phyloP scores from a whole-genome alignment of 2,329 filamentous ascomycete species.

The Blastomyces parvus region DNA sequence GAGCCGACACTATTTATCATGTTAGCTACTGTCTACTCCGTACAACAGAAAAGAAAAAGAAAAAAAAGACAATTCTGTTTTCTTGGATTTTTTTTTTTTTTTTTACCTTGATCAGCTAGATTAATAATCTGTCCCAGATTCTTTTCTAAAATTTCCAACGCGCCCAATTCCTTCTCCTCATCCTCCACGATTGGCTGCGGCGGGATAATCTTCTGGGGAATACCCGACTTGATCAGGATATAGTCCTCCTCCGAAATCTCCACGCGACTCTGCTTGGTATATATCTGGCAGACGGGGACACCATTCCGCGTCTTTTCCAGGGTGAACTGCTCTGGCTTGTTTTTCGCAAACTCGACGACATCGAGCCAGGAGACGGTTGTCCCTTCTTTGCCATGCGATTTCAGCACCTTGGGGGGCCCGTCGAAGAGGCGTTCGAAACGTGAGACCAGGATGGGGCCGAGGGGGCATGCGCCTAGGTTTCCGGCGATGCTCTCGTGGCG shows the following conservation, averaged over 20 bases:
- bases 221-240: conserved; percentile 71
- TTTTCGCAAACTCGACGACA: conserved; percentile 72
- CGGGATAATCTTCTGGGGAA: conserved; percentile 71
- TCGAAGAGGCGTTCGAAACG: conserved; percentile 82
- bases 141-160: conserved; percentile 72
- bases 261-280: conserved; percentile 68
- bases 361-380: conserved; percentile 70
- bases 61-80: conserved; percentile 1
- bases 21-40: conserved; percentile 34
- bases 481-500: conserved; percentile 79
- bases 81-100: background rate
- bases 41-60: background rate
- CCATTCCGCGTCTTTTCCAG: conserved; percentile 61
- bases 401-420: conserved; percentile 60
- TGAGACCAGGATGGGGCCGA: conserved; percentile 73
- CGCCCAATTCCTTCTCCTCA: conserved; percentile 74
- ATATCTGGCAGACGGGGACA: conserved; percentile 66
- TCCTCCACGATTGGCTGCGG: conserved; percentile 75
- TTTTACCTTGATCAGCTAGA: conserved; percentile 62
- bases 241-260: conserved; percentile 86
- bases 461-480: conserved; percentile 72
- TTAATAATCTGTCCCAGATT: conserved; percentile 68
- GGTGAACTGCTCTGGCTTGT: conserved; percentile 68
- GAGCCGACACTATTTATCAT: conserved; percentile 48
- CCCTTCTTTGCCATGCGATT: conserved; percentile 51